A percentile compares a stretch with the other conserved stretches of the same genome.
phyloP scores from a whole-genome alignment of 225 moss, liverwort and hornwort genomes.

The Rhytidiadelphus loreus region DNA sequence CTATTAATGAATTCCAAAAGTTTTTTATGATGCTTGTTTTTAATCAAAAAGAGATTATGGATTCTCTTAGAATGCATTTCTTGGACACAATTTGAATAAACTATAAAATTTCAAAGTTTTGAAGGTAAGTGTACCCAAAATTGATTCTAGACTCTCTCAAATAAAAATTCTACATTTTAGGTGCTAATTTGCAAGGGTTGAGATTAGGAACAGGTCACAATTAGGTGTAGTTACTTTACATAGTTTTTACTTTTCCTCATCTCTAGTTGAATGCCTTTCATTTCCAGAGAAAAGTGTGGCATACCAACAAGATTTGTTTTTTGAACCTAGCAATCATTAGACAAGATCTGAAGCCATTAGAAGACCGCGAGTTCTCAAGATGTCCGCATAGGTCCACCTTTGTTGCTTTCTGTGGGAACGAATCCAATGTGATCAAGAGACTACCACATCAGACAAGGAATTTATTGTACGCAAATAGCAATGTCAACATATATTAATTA shows the following conservation, averaged over 20 bases:
- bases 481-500: no score
- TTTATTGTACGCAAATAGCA: no score
- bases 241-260: neutral
- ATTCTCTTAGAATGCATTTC: neutral
- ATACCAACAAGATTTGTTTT: neutral
- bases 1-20: neutral
- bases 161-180: neutral
- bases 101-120: neutral
- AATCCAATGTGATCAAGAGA: no score
- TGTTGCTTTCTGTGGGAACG: no score
- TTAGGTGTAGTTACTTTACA: neutral
- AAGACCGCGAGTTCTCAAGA: no score
- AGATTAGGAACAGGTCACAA: neutral
- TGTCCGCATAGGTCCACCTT: no score
- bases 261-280: neutral
- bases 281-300: accelerated
- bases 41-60: neutral
- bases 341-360: no score
- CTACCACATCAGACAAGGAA: no score
- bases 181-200: accelerated
- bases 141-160: no score
- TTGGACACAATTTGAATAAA: no score
- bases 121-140: neutral
- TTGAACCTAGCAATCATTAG: neutral
- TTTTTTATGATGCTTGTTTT: neutral